A percentile compares a stretch with the other conserved stretches of the same genome.
phyloP scores from a whole-genome alignment of 75 land plant species.

The Larix kaempferi region DNA sequence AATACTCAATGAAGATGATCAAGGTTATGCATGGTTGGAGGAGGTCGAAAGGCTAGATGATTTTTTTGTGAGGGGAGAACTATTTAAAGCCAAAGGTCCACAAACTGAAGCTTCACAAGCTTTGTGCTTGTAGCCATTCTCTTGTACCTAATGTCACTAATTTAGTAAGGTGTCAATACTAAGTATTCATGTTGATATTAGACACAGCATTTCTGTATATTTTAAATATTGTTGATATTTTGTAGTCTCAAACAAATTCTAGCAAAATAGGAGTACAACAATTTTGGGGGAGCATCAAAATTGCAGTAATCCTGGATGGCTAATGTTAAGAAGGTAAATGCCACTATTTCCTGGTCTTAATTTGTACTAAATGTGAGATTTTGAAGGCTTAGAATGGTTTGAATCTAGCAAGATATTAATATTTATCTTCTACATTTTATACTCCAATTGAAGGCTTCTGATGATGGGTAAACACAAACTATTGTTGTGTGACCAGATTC shows the following conservation, averaged over 20 bases:
- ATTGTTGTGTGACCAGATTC: too few relatives aligned
- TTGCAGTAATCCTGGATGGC: not conserved
- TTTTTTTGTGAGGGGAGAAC: constrained; percentile 30
- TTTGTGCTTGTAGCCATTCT: not conserved
- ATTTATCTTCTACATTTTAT: not conserved
- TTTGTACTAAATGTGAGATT: not conserved
- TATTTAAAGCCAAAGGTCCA: constrained; percentile 29
- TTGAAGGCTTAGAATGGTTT: not conserved
- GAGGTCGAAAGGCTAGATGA: constrained; percentile 35
- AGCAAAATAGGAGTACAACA: too few relatives aligned
- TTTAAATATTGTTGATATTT: not conserved
- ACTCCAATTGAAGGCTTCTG: not conserved
- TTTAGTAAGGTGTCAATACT: not conserved
- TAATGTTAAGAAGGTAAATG: not conserved
- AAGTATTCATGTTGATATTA: not conserved
- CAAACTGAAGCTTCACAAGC: constrained; percentile 14
- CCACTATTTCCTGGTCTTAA: not conserved
- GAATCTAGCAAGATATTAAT: not conserved
- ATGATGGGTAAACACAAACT: too few relatives aligned
- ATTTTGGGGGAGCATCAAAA: not conserved
- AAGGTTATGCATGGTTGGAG: constrained; percentile 34
- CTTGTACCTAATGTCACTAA: not conserved
- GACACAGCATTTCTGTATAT: not conserved
- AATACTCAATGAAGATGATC: constrained; percentile 19
- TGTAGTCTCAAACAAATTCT: not conserved